Base-by-base conservation (phyloP, 352 stramenopile genomes). In the Phytopythium boreale region DNA sequence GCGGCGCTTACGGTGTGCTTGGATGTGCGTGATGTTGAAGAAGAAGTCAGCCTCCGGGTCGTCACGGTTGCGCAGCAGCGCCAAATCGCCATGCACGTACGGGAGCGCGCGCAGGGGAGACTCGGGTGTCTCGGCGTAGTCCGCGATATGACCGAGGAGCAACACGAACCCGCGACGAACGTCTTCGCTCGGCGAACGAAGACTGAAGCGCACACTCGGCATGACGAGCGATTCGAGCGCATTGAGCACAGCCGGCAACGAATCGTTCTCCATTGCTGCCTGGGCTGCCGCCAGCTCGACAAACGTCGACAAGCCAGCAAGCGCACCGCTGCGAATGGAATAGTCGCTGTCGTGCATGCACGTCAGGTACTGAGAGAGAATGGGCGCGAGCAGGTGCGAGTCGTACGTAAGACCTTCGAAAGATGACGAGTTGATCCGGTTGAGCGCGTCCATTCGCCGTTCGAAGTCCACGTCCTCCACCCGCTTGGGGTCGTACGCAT, bases 11-110 rank as follows among this genome's bases (percentile, higher is more conserved):
- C 97, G 88, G 71, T 99, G 97, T 51, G 97, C 79, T 74, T 99
- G 97, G 47, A 99, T 98, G 80, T 99, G 97, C 39, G 92, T 98
- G 46, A 99, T 86, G 74, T 99, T 99, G 67, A 98, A 91, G 79
- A 99, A 99, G 67, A 99, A 99, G 74, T 99, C 97, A 10, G 97
- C 86, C 66, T 99, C 92, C 12, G 88, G 79, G 64, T 98, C 92
- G 10, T 97, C 80, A 12, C 83, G 74, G 55, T 89, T 92, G 55
- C 87, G 83, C 39, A 92, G 64, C 27, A 93, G 60, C 19, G 75
- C 69, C 24, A 97, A 56, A 58, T 96, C 87, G 1, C 71, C 76
- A 10, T 87, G 88, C 22, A 95, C 71, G 49, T 87, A 95, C 20
- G 80, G 41, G 2, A 62, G 27, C 39, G 56, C 39, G 24, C 39